Percentiles rank a stretch among this genome's conserved stretches.
Conservation (phyloP, 257 asterid species). For the Solanum piurae region DNA sequence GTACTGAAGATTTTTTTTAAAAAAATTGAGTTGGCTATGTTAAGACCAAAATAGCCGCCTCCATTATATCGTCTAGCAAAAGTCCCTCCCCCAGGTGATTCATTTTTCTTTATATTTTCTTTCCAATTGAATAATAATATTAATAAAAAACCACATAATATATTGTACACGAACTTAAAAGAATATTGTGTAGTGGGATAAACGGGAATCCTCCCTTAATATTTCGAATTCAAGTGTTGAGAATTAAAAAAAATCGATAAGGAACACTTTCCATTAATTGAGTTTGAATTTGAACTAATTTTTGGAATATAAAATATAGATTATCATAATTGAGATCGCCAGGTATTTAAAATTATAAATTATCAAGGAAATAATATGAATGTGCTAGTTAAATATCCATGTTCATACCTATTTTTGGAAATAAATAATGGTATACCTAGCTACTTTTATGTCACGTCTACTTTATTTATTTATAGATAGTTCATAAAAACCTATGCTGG, state of each 20-base stretch:
- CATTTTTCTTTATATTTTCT: neutral
- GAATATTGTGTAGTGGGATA: neutral
- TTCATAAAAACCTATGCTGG: neutral
- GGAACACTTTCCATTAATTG: too few relatives aligned
- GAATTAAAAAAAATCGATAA: neutral
- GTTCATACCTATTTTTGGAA: neutral
- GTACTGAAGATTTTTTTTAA: neutral
- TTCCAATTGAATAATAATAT: neutral
- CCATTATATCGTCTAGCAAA: neutral
- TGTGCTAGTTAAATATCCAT: neutral
- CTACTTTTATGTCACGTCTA: neutral
- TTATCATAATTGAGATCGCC: neutral
- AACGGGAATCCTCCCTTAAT: neutral
- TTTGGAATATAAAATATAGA: too few relatives aligned
- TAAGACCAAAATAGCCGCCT: neutral
- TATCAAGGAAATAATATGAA: neutral
- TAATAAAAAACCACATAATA: neutral
- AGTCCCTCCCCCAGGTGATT: neutral
- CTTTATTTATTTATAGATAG: neutral
- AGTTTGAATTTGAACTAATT: neutral
- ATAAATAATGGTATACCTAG: neutral
- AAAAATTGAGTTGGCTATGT: neutral
- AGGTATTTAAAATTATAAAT: neutral
- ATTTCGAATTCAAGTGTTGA: neutral
- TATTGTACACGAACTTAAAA: neutral